These are phyloP conservation scores for Tetradesmus obliquus DNA, from an alignment of 139 green algal species.

Conservation along the genomic window DNA sequence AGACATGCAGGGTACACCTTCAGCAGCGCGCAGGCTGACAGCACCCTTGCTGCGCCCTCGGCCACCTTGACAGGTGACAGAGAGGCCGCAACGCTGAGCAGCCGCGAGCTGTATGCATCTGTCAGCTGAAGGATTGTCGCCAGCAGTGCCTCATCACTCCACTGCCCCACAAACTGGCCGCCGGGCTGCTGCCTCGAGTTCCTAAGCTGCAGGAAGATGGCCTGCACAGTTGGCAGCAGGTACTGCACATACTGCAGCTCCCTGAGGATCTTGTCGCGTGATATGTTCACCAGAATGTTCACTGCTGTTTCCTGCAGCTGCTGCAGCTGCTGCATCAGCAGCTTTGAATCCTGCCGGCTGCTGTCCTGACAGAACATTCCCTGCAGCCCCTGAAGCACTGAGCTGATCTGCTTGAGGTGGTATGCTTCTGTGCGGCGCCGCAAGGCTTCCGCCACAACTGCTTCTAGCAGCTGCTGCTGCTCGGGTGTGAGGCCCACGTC, in stretches of 20 bases:
- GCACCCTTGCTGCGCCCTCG: background rate
- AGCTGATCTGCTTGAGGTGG: background rate
- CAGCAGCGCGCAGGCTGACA: background rate
- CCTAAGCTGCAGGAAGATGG: background rate
- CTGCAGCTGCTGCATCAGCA: background rate
- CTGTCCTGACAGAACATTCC: too few relatives aligned
- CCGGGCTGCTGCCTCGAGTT: background rate
- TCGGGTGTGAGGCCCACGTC: background rate
- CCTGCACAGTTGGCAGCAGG: background rate
- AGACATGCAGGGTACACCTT: background rate
- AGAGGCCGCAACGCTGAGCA: background rate
- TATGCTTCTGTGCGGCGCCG: background rate
- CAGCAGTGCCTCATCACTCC: background rate
- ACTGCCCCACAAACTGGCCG: background rate
- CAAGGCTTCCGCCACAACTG: background rate
- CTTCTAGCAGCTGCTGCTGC: constrained; percentile 4
- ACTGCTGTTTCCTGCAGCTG: background rate
- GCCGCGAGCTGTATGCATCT: background rate
- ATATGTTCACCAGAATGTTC: background rate
- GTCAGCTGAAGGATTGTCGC: background rate
- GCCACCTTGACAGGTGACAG: background rate
- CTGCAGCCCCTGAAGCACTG: background rate
- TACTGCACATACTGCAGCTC: background rate
- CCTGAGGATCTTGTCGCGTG: background rate
- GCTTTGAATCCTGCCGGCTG: too few relatives aligned